Percentiles rank a stretch among this genome's conserved stretches.
phyloP scores from a whole-genome alignment of 371 early-diverging fungal genomes.

The Mortierella sp. region DNA sequence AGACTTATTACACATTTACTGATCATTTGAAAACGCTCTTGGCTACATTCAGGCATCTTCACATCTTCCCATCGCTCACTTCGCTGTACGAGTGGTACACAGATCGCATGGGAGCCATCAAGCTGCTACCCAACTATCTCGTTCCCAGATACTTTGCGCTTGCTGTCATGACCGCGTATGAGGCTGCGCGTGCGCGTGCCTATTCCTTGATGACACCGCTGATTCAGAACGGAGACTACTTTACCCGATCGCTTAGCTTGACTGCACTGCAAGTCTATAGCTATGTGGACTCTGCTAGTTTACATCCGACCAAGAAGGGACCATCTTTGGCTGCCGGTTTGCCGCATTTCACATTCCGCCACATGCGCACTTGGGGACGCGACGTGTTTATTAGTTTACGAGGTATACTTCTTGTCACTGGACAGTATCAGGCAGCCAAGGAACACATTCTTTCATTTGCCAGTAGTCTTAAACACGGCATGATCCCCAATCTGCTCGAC shows the following conservation, averaged over 20 bases:
- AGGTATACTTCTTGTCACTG: constrained; percentile 87
- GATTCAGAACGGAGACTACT: constrained; percentile 69
- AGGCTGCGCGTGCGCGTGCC: constrained; percentile 73
- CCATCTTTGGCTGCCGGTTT: constrained; percentile 93
- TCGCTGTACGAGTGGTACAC: constrained; percentile 78
- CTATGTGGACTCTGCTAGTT: constrained; percentile 77
- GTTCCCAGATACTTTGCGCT: constrained; percentile 94
- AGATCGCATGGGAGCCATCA: constrained; percentile 74
- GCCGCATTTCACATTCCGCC: constrained; percentile 92
- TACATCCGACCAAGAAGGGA: constrained; percentile 71
- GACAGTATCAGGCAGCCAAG: constrained; percentile 82
- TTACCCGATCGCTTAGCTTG: constrained; percentile 78
- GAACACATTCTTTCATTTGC: constrained; percentile 92
- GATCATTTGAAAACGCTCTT: no score
- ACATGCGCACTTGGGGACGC: constrained; percentile 98
- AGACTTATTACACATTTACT: no score
- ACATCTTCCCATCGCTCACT: constrained; percentile 60
- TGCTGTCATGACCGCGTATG: constrained; percentile 79
- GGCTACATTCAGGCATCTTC: constrained; percentile 53
- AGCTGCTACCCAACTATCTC: constrained; percentile 81
- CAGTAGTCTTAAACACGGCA: constrained; percentile 87
- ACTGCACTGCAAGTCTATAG: constrained; percentile 88
- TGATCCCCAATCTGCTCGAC: constrained; percentile 96
- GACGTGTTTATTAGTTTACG: constrained; percentile 94
- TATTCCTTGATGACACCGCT: constrained; percentile 68